Conservation (phyloP, 768 basidiomycete species). For the Chalciporus piperatus region DNA sequence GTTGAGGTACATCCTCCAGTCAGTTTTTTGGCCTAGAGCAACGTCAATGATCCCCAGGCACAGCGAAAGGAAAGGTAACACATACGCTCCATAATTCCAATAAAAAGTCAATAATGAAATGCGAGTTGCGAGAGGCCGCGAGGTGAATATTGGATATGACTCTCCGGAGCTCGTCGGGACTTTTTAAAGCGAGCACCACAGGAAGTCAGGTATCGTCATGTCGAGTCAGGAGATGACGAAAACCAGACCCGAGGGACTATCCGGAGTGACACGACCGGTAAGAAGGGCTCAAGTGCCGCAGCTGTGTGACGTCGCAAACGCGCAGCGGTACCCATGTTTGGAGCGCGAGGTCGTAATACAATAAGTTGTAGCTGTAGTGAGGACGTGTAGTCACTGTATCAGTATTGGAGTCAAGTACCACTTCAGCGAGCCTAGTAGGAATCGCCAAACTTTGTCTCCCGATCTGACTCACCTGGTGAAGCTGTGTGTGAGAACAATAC, state of each 20-base stretch:
- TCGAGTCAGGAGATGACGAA: conserved; percentile 25
- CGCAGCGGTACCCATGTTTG: conserved; percentile 18
- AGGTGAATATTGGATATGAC: conserved; percentile 4
- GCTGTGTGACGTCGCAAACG: conserved; percentile 12
- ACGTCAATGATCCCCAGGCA: conserved; percentile 2
- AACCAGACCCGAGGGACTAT: conserved; percentile 4
- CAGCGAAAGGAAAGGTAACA: not conserved
- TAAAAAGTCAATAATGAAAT: not conserved
- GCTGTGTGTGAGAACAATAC: conserved; percentile 30
- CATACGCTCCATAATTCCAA: conserved; percentile 19
- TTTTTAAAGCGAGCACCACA: conserved; percentile 27
- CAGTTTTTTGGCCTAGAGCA: conserved; percentile 16
- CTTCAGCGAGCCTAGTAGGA: conserved; percentile 14
- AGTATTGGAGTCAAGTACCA: conserved; percentile 18
- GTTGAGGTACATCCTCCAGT: conserved; percentile 30
- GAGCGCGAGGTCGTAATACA: conserved; percentile 6
- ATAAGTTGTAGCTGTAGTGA: conserved; percentile 15
- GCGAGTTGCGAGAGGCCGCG: not conserved
- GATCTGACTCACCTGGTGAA: conserved; percentile 28
- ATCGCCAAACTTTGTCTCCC: conserved; percentile 28
- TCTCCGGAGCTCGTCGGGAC: conserved; percentile 6
- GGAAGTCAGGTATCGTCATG: conserved; percentile 21
- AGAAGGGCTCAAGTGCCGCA: conserved; percentile 14
- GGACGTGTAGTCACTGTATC: conserved; percentile 15
- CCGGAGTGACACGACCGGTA: conserved; percentile 6